These are phyloP conservation scores for Cladochytrium replicatum DNA, from an alignment of 192 early-diverging fungal genomes.

Conservation along the genomic window DNA sequence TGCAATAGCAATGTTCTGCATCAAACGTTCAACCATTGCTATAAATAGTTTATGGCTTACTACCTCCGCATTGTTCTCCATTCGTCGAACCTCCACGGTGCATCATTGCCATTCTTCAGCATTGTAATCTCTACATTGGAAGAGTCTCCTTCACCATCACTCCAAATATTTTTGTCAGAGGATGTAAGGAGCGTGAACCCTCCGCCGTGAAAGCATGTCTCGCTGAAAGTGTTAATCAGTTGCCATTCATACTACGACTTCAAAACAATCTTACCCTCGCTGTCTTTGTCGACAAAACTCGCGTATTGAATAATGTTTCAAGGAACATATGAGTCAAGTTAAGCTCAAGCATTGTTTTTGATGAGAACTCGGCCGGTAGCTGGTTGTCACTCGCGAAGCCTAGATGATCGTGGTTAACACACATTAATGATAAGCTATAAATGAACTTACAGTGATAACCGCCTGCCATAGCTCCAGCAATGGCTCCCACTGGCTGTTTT, in stretches of 20 bases:
- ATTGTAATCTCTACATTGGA: conserved; percentile 58
- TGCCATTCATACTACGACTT: conserved; percentile 2
- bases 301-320: conserved; percentile 27
- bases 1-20: conserved; percentile 35
- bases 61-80: conserved; percentile 89
- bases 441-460: conserved; percentile 27
- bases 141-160: conserved; percentile 42
- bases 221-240: conserved; percentile 4
- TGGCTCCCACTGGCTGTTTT: conserved; percentile 98
- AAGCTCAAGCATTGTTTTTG: conserved; percentile 68
- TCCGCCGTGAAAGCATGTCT: no score
- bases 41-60: no score
- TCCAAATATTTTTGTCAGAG: conserved; percentile 80
- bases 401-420: no score
- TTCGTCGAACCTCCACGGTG: conserved; percentile 92
- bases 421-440: no score
- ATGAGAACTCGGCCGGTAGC: conserved; percentile 62
- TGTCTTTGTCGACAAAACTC: conserved; percentile 15
- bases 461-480: conserved; percentile 86
- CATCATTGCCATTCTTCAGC: conserved; percentile 61
- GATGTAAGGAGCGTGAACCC: conserved; percentile 68
- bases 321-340: conserved; percentile 75
- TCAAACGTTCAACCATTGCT: no score
- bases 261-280: background rate
- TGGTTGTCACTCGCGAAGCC: no score